A percentile compares a stretch with the other conserved stretches of the same genome.
Conservation (phyloP, 108 stramenopile species). For the Ochromonas danica region DNA sequence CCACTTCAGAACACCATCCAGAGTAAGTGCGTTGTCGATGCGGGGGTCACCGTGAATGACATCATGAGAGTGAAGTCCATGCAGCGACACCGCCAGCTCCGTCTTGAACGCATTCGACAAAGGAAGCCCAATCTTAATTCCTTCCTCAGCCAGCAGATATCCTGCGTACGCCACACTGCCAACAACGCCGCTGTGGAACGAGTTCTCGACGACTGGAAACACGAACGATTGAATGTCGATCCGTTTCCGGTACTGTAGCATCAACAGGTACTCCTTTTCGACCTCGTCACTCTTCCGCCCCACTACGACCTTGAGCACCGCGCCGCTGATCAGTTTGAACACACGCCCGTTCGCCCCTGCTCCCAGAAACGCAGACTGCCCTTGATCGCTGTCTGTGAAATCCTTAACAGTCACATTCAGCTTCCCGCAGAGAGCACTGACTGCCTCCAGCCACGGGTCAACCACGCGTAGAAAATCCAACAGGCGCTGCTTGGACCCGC, state of each 20-base stretch:
- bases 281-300: conserved; percentile 23
- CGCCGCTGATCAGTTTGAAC: neutral
- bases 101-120: neutral
- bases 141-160: conserved; percentile 12
- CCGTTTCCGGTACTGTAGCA: conserved; percentile 1
- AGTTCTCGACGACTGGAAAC: conserved; percentile 22
- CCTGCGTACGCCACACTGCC: conserved; percentile 18
- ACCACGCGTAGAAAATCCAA: neutral
- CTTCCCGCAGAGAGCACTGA: neutral
- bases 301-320: conserved; percentile 24
- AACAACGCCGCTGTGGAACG: neutral
- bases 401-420: neutral
- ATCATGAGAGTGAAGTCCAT: conserved; percentile 32
- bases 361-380: conserved; percentile 1
- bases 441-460: conserved; percentile 25
- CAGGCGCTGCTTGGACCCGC: conserved; percentile 19
- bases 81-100: conserved; percentile 22
- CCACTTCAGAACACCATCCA: conserved; percentile 1
- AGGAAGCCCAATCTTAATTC: conserved; percentile 1
- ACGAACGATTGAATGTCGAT: neutral
- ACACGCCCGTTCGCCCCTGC: conserved; percentile 19
- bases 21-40: conserved; percentile 22
- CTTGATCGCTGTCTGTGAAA: neutral
- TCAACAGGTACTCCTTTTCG: conserved; percentile 25
- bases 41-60: conserved; percentile 30